A percentile compares a stretch with the other conserved stretches of the same genome.
These are phyloP conservation scores for Cucurbita ficifolia DNA, from an alignment of 306 rosid genomes.

Conservation along the genomic window DNA sequence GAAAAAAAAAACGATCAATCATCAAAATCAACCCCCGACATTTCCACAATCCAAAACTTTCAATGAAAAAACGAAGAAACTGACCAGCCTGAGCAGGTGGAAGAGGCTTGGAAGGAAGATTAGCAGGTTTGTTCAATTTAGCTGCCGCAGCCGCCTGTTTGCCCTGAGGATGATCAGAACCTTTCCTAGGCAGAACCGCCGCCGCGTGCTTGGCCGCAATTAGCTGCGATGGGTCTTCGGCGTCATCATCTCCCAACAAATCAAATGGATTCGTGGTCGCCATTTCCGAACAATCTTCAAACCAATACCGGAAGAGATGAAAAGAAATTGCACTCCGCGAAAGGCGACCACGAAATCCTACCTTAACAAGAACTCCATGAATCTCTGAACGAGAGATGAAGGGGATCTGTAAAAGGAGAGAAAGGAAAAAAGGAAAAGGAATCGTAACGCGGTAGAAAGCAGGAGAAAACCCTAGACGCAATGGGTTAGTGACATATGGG, in stretches of 20 bases:
- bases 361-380: slow-evolving; percentile 25
- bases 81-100: slow-evolving; percentile 81
- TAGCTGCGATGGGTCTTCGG: slow-evolving; percentile 75
- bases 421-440: too few species aligned
- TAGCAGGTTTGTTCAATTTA: slow-evolving; percentile 35
- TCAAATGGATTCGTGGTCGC: slow-evolving; percentile 75
- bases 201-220: slow-evolving; percentile 33
- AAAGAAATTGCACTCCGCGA: slow-evolving; percentile 1
- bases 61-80: neutral
- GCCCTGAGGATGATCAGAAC: slow-evolving; percentile 15
- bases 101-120: slow-evolving; percentile 61
- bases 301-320: slow-evolving; percentile 1
- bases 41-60: neutral
- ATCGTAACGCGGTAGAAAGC: neutral
- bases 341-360: slow-evolving; percentile 21
- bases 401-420: slow-evolving; percentile 9
- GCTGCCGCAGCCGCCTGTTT: slow-evolving; percentile 15
- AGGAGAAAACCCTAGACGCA: slow-evolving; percentile 9
- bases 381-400: neutral
- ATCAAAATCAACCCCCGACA: neutral
- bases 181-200: slow-evolving; percentile 23
- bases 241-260: slow-evolving; percentile 72
- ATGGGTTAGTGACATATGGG: neutral
- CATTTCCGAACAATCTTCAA: slow-evolving; percentile 21
- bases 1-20: neutral